A percentile compares a stretch with the other conserved stretches of the same genome.
Conservation (phyloP, 2,329 filamentous ascomycete species). For the Aspergillus versicolor region DNA sequence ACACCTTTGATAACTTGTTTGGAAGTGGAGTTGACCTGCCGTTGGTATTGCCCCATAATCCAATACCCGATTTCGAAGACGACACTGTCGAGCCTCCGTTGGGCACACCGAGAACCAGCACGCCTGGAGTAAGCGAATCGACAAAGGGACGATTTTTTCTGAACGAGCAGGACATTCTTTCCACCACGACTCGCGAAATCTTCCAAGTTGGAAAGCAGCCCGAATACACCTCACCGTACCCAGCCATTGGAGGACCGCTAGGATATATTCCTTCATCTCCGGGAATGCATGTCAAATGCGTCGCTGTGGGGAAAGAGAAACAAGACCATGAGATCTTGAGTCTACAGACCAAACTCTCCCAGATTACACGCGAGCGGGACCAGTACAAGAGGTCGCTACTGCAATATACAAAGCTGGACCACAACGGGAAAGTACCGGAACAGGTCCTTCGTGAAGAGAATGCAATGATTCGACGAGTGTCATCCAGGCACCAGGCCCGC, state of each 20-base stretch:
- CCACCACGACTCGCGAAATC: conserved; percentile 23
- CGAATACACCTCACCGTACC: conserved; percentile 35
- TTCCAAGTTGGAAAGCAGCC: conserved; percentile 20
- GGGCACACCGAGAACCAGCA: conserved; percentile 11
- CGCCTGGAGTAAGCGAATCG: conserved; percentile 16
- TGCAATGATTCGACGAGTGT: conserved; percentile 25
- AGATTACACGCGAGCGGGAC: conserved; percentile 29
- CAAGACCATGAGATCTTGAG: conserved; percentile 22
- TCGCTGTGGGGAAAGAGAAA: conserved; percentile 25
- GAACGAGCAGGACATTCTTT: conserved; percentile 21
- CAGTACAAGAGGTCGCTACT: conserved; percentile 26
- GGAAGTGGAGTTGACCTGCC: conserved; percentile 15
- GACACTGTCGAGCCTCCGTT: not conserved
- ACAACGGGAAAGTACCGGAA: conserved; percentile 28
- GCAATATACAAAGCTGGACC: conserved; percentile 25
- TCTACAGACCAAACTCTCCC: conserved; percentile 23
- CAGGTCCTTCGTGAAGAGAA: conserved; percentile 22
- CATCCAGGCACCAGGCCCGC: conserved; percentile 23
- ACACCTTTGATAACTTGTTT: conserved; percentile 21
- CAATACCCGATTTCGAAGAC: not conserved
- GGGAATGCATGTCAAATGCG: conserved; percentile 26
- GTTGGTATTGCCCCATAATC: conserved; percentile 1
- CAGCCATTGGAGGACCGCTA: conserved; percentile 23
- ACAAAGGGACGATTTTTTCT: conserved; percentile 26
- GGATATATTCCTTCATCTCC: conserved; percentile 33